Evolutionary conservation across 192 early-diverging fungal species (phyloP), one percentile per base, ranked within the genome.

Genomic region (Piromyces finnis): DNA sequence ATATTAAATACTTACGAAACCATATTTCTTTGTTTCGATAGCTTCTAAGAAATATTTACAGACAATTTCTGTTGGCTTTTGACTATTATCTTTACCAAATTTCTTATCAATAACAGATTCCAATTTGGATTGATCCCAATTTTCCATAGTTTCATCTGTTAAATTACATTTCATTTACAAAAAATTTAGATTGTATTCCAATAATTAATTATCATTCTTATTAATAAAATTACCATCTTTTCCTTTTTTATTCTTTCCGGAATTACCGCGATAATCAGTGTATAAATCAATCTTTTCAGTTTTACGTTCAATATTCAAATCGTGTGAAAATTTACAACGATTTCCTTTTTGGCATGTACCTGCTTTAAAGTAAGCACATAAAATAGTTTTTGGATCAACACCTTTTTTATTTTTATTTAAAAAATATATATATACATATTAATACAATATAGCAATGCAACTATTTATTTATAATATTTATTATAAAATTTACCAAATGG

Each of bases 1-100:
- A 39, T 39, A 39, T 39, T 15, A 9, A 9, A n/a, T n/a, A 68
- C 51, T 7, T 68, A 68, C 51, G 26, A 68, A 68, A 78, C 96
- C 96, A 86, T 98, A 99, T 88, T 97, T 97, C 82, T 90, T 87
- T 79, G 86, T 89, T 83, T 98, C 96, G 80, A 99, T 96, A 17
- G 96, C 96, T 82, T 98, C 96, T 87, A 99, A 89, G 84, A 99
- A 99, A 84, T 86, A 92, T 89, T 97, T 99, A 91, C 98, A 99
- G 22, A 99, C 98, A 88, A 99, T 99, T 78, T 93, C 94, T 13
- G 97, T 99, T 5, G 95, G 94, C 14, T 94, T 93, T 81, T 92
- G 92, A 29, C 87, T 87, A 84, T 95, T 97, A 77, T 78, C 39
- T n/a, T 79, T 80, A 29, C 89, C 92, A 82, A 93, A 91, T 88